Conservation (phyloP, 306 rosid genomes). For the Arachis stenosperma region DNA sequence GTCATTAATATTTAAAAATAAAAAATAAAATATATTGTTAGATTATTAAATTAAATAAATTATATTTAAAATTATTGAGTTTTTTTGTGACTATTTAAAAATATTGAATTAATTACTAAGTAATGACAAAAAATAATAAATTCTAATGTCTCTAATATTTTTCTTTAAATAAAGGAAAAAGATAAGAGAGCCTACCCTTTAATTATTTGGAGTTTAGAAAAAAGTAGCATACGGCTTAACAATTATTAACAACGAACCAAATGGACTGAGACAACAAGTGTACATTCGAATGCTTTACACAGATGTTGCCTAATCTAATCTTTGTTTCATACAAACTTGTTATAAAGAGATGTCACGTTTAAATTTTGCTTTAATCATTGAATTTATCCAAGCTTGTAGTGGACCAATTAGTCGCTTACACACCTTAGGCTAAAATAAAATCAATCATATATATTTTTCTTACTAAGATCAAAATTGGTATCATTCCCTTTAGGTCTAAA, state of each 20-base stretch:
- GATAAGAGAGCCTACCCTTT: background rate
- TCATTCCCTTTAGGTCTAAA: conserved; percentile 18
- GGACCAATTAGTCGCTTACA: conserved; percentile 3
- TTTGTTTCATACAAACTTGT: background rate
- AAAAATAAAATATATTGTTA: no score
- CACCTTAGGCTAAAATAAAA: background rate
- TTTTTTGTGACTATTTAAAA: no score
- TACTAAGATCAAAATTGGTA: conserved; percentile 16
- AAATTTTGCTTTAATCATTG: conserved; percentile 45
- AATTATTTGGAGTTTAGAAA: background rate
- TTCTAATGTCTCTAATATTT: no score
- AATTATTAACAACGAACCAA: background rate
- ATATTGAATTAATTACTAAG: no score
- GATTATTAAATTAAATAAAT: no score
- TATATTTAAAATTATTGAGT: no score
- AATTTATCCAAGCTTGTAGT: conserved; percentile 19
- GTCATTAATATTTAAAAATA: no score
- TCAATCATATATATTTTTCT: background rate
- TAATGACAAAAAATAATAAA: no score
- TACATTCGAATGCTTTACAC: background rate
- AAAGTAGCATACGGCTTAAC: background rate
- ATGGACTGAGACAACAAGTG: conserved; percentile 12
- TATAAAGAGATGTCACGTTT: conserved; percentile 4
- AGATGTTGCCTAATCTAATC: background rate
- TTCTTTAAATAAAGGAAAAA: background rate